A percentile compares a stretch with the other conserved stretches of the same genome.
phyloP scores from a whole-genome alignment of 352 stramenopile species.

The Plasmopara viticola region DNA sequence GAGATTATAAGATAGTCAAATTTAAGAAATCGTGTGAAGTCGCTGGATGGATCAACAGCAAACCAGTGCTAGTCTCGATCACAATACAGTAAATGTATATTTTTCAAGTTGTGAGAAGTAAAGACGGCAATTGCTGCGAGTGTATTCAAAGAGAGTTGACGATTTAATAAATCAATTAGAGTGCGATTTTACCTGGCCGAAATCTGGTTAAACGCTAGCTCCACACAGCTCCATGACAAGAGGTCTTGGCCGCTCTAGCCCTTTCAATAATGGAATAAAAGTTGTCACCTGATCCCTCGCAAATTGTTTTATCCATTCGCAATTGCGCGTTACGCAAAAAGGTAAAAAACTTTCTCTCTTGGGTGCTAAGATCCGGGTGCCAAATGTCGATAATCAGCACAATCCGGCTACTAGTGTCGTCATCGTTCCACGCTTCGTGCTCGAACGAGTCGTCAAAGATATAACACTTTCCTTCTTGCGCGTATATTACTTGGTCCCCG shows the following conservation, averaged over 20 bases:
- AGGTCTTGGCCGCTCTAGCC: conserved; percentile 31
- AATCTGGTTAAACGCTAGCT: conserved; percentile 21
- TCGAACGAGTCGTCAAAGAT: conserved; percentile 98
- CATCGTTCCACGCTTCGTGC: conserved; percentile 95
- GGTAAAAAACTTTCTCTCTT: conserved; percentile 87
- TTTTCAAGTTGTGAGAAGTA: too few species aligned
- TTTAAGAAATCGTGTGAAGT: too few species aligned
- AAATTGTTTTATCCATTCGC: too few species aligned
- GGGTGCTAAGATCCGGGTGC: conserved; percentile 88
- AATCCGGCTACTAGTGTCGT: conserved; percentile 75
- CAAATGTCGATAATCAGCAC: conserved; percentile 91
- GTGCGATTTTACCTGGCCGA: neutral
- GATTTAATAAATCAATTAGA: too few species aligned
- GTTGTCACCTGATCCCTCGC: conserved; percentile 30
- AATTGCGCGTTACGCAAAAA: conserved; percentile 57
- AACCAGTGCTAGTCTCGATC: too few species aligned
- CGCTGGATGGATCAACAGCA: too few species aligned
- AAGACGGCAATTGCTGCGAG: too few species aligned
- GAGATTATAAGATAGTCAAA: too few species aligned
- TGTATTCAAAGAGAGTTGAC: too few species aligned
- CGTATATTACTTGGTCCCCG: conserved; percentile 1
- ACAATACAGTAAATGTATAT: too few species aligned
- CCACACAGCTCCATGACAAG: conserved; percentile 38
- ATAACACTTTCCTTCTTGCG: conserved; percentile 88
- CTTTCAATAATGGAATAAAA: conserved; percentile 74